A percentile compares a stretch with the other conserved stretches of the same genome.
phyloP scores from a whole-genome alignment of 2,329 filamentous ascomycete genomes.

The Volutella citrinella region DNA sequence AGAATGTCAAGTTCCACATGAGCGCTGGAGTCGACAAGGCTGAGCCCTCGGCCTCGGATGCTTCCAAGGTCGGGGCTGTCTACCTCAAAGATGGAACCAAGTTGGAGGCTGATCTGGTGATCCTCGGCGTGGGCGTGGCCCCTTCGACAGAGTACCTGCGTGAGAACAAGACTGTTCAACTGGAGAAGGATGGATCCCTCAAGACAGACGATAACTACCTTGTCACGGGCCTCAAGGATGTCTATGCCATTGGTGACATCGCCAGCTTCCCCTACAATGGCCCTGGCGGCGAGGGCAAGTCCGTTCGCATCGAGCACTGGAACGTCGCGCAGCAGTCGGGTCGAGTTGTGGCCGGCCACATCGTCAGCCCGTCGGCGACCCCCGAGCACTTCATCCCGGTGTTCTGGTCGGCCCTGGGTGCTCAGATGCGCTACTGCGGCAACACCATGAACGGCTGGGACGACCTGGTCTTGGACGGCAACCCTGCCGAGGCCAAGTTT shows the following conservation, averaged over 20 bases:
- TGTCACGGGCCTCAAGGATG: slow-evolving; percentile 68
- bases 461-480: slow-evolving; percentile 76
- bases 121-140: slow-evolving; percentile 84
- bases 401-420: slow-evolving; percentile 93
- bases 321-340: slow-evolving; percentile 95
- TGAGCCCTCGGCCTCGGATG: slow-evolving; percentile 63
- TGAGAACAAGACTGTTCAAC: slow-evolving; percentile 64
- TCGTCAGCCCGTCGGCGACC: slow-evolving; percentile 61
- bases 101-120: slow-evolving; percentile 83
- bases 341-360: slow-evolving; percentile 73
- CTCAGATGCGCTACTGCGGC: slow-evolving; percentile 90
- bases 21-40: slow-evolving; percentile 80
- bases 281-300: slow-evolving; percentile 72
- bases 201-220: slow-evolving; percentile 76
- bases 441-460: slow-evolving; percentile 81
- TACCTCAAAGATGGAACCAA: slow-evolving; percentile 81
- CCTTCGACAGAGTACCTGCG: slow-evolving; percentile 82
- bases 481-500: slow-evolving; percentile 76
- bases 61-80: slow-evolving; percentile 74
- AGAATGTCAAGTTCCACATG: slow-evolving; percentile 86
- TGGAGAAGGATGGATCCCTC: slow-evolving; percentile 84
- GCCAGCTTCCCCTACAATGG: slow-evolving; percentile 93
- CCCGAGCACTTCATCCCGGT: slow-evolving; percentile 81
- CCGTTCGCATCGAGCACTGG: slow-evolving; percentile 93
- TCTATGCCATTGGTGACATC: slow-evolving; percentile 94